Percentiles rank a stretch among this genome's conserved stretches.
Conservation (phyloP, 1,284 basidiomycete genomes). For the Athelia psychrophila region DNA sequence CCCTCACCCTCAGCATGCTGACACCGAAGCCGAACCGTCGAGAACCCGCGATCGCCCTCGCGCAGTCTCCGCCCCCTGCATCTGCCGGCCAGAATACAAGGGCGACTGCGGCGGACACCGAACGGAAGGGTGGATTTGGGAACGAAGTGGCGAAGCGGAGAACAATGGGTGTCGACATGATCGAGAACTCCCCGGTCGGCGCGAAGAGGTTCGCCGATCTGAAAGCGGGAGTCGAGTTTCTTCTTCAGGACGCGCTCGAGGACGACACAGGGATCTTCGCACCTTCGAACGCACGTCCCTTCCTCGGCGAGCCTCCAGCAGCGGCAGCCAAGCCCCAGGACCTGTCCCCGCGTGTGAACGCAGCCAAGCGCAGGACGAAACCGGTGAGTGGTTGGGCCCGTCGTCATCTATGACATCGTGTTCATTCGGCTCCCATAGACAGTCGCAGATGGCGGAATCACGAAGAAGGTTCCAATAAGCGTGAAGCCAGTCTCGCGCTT, state of each 20-base stretch:
- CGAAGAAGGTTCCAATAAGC: neutral
- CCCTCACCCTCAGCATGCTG: no score
- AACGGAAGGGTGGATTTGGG: neutral
- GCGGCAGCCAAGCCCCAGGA: no score
- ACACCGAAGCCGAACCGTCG: conserved; percentile 29
- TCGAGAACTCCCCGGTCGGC: neutral
- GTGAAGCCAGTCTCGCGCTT: no score
- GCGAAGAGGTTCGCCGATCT: neutral
- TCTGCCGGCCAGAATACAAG: neutral
- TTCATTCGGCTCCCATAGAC: no score
- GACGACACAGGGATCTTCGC: no score
- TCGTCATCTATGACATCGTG: no score
- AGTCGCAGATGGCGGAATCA: neutral
- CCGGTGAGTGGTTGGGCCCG: no score
- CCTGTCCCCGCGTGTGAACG: no score
- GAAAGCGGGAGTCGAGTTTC: neutral
- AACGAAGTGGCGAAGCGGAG: neutral
- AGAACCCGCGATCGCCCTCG: neutral
- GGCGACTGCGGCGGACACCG: neutral
- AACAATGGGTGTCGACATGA: neutral
- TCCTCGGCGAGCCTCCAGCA: no score
- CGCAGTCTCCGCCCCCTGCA: neutral
- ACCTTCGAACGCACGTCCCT: no score
- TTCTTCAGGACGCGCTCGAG: neutral
- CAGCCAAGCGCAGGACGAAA: no score